Evolutionary conservation across 345 rosid genomes (phyloP).

Genomic region (Eutrema yunnanense): DNA sequence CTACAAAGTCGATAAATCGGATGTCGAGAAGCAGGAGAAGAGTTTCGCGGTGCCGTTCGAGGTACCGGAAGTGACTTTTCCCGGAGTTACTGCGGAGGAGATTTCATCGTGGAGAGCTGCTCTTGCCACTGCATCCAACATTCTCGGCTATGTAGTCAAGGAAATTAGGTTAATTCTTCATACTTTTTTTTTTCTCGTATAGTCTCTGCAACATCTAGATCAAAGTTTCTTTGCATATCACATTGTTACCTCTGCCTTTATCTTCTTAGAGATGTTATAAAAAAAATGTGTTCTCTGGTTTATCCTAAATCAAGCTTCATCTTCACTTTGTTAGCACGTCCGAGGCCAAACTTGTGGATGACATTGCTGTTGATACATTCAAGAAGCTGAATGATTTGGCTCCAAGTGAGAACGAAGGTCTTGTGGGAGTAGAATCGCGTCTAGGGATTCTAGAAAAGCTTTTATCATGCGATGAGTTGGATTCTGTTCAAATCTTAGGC

Average conservation of each 20-base stretch:
- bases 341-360: conserved; percentile 30
- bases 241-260: no score
- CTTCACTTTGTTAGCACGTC: conserved; percentile 14
- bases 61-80: no score
- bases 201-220: neutral
- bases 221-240: no score
- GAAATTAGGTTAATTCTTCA: conserved; percentile 1
- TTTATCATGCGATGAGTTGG: conserved; percentile 2
- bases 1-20: conserved; percentile 16
- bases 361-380: conserved; percentile 22
- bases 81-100: conserved; percentile 1
- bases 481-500: conserved; percentile 29
- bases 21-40: no score
- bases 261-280: no score
- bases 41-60: no score
- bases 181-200: no score
- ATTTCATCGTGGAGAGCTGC: conserved; percentile 16
- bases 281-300: neutral
- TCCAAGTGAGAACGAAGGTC: neutral
- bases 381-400: conserved; percentile 26
- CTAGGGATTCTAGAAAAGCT: conserved; percentile 6
- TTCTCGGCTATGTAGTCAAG: conserved; percentile 11
- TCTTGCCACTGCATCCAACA: conserved; percentile 15
- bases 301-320: neutral
- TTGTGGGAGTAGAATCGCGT: conserved; percentile 31